phyloP scores from a whole-genome alignment of 345 rosid genomes.

The Lumnitzera littorea region DNA sequence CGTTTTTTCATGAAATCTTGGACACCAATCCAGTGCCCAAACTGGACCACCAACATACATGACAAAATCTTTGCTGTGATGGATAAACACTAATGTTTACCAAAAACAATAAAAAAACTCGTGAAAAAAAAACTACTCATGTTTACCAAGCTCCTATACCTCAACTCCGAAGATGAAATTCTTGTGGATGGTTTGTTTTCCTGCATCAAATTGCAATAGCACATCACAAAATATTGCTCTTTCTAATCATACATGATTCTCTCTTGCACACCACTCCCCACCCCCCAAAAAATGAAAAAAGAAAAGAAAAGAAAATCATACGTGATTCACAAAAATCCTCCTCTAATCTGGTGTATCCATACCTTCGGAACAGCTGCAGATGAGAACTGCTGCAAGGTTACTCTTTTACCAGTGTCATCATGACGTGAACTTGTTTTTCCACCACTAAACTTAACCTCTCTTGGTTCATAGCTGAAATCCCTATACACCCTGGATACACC shows the following conservation, averaged over 20 bases:
- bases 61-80: constrained; percentile 73
- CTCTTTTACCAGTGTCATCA: constrained; percentile 13
- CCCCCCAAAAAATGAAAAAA: no score
- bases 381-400: constrained; percentile 74
- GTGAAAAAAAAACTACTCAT: background rate
- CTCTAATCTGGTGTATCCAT: background rate
- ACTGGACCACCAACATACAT: constrained; percentile 83
- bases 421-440: constrained; percentile 19
- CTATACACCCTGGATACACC: constrained; percentile 52
- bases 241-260: background rate
- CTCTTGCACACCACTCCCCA: no score
- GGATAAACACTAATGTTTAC: constrained; percentile 9
- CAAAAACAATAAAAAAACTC: background rate
- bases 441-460: constrained; percentile 40
- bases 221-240: background rate
- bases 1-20: constrained; percentile 41
- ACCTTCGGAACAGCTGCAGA: constrained; percentile 72
- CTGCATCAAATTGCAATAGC: constrained; percentile 3
- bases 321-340: background rate
- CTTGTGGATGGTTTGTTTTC: constrained; percentile 2
- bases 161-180: background rate
- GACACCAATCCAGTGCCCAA: constrained; percentile 97
- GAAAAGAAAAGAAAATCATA: background rate
- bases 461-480: constrained; percentile 43
- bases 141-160: background rate